Evolutionary conservation across 768 basidiomycete species (phyloP).

Genomic region (Tylopilus rubrobrunneus): DNA sequence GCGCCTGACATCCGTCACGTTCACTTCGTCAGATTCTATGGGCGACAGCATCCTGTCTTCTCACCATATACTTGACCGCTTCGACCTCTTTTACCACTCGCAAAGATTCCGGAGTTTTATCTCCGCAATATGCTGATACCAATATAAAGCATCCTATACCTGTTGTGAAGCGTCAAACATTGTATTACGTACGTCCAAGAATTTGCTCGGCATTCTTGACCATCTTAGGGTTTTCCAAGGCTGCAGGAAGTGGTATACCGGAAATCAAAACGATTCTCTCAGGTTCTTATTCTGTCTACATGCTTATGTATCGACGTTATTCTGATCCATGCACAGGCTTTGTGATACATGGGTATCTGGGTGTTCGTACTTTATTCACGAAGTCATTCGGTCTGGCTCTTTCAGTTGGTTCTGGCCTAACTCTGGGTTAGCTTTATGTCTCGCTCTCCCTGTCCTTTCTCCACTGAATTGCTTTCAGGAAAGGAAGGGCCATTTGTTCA

Average conservation of each 20-base stretch:
- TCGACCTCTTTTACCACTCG: slow-evolving; percentile 85
- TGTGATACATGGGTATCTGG: slow-evolving; percentile 96
- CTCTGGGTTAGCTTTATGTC: slow-evolving; percentile 51
- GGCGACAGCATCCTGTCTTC: slow-evolving; percentile 66
- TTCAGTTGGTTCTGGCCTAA: slow-evolving; percentile 88
- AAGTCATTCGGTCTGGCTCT: slow-evolving; percentile 88
- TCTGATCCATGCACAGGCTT: slow-evolving; percentile 53
- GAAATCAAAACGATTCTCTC: slow-evolving; percentile 95
- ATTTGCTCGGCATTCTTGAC: not conserved
- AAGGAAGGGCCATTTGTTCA: slow-evolving; percentile 86
- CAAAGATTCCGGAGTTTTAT: slow-evolving; percentile 79
- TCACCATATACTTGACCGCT: slow-evolving; percentile 84
- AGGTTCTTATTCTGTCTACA: slow-evolving; percentile 37
- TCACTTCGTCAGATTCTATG: slow-evolving; percentile 53
- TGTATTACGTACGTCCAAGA: slow-evolving; percentile 71
- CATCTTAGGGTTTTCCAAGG: slow-evolving; percentile 41
- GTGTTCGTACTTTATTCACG: slow-evolving; percentile 81
- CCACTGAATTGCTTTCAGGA: slow-evolving; percentile 31
- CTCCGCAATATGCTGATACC: slow-evolving; percentile 42
- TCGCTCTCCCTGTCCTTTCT: slow-evolving; percentile 3
- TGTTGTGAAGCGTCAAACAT: slow-evolving; percentile 54
- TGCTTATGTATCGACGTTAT: slow-evolving; percentile 8
- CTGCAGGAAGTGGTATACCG: slow-evolving; percentile 94
- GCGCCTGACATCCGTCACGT: not conserved
- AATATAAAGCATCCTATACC: slow-evolving; percentile 21